Percentiles rank a stretch among this genome's conserved stretches.
Evolutionary conservation across 176 grass and related monocot genomes (phyloP).

Genomic region (bread wheat (Triticum aestivum)): DNA sequence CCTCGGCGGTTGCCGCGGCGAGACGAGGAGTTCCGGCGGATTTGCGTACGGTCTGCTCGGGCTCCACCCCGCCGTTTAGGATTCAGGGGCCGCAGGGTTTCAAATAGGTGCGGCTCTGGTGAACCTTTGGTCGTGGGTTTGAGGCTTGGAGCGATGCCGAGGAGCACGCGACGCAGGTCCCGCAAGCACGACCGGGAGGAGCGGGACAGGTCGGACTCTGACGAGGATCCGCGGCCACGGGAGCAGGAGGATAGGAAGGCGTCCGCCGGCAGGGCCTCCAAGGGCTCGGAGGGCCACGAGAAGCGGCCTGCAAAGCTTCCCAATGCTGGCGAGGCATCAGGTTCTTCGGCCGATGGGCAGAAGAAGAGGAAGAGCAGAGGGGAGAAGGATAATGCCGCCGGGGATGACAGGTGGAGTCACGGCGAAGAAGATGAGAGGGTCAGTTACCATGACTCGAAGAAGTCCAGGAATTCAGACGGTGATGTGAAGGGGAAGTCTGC

Average conservation of each 20-base stretch:
- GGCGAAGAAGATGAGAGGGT: not conserved
- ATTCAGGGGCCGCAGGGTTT: not conserved
- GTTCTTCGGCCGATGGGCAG: not conserved
- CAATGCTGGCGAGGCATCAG: not conserved
- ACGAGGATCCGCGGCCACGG: not conserved
- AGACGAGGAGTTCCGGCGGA: not conserved
- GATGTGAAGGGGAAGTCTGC: not conserved
- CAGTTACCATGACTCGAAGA: constrained; percentile 11
- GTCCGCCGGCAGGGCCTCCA: not conserved
- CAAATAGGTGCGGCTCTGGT: not conserved
- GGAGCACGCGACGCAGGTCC: constrained; percentile 25
- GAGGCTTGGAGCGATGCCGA: constrained; percentile 32
- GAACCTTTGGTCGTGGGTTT: not conserved
- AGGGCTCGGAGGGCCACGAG: constrained; percentile 8
- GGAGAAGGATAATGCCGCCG: not conserved
- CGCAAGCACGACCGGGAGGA: constrained; percentile 28
- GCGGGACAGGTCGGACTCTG: constrained; percentile 25
- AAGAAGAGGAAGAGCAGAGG: constrained; percentile 34
- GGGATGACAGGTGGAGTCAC: not conserved
- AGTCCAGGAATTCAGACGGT: not conserved
- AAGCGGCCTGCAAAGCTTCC: not conserved
- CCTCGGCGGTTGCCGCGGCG: not conserved
- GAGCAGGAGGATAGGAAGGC: constrained; percentile 1
- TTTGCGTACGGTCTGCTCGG: not conserved
- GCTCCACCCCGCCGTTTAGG: not conserved